Conservation (phyloP, 2,329 filamentous ascomycete genomes). For the Colletotrichum horii region DNA sequence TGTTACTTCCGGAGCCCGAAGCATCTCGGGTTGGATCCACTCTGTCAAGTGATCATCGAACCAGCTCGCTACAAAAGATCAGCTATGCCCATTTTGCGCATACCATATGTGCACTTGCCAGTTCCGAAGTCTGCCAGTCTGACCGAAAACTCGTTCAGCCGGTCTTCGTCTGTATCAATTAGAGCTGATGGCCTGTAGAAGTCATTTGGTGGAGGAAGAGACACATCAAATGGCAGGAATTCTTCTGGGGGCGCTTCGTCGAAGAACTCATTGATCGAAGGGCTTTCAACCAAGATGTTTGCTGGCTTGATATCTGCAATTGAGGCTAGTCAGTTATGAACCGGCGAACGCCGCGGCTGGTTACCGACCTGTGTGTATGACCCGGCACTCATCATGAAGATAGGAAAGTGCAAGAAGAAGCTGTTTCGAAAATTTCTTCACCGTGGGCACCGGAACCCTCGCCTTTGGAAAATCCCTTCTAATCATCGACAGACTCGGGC, state of each 20-base stretch:
- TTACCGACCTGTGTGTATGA: background rate
- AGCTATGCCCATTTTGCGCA: background rate
- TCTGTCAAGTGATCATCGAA: background rate
- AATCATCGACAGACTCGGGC: background rate
- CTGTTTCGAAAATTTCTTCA: background rate
- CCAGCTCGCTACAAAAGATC: background rate
- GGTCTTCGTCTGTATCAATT: background rate
- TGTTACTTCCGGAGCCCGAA: background rate
- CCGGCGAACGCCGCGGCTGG: rapidly evolving
- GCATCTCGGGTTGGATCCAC: background rate
- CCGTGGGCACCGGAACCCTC: background rate
- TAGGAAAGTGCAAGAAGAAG: background rate
- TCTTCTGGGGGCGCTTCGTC: background rate
- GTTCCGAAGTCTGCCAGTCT: background rate
- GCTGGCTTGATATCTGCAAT: background rate
- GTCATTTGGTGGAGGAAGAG: background rate
- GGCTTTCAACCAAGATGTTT: background rate
- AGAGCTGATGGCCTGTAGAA: background rate
- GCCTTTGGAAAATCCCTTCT: background rate
- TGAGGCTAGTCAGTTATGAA: rapidly evolving
- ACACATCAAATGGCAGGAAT: background rate
- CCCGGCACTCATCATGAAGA: background rate
- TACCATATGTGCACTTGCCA: background rate
- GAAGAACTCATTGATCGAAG: background rate
- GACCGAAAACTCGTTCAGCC: background rate